These are phyloP conservation scores for Takashimella tepidaria DNA, from an alignment of 1,284 basidiomycete genomes.

Conservation along the genomic window DNA sequence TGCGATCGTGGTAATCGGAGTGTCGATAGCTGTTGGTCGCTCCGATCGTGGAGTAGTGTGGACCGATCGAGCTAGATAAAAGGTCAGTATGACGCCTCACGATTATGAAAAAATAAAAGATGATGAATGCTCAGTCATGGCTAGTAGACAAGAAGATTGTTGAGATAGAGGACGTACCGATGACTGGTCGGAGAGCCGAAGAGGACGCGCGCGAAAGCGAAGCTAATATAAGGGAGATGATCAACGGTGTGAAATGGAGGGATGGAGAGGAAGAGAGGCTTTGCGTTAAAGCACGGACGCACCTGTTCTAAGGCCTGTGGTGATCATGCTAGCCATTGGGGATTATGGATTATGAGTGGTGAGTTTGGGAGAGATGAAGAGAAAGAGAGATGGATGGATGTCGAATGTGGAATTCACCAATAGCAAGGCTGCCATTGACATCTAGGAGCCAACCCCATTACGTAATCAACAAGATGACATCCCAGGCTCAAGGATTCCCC, in stretches of 20 bases:
- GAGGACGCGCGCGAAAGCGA: slow-evolving; percentile 26
- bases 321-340: slow-evolving; percentile 28
- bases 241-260: slow-evolving; percentile 4
- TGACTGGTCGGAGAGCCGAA: slow-evolving; percentile 34
- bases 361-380: slow-evolving; percentile 3
- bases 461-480: too few species aligned
- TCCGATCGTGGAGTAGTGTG: slow-evolving; percentile 22
- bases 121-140: too few species aligned
- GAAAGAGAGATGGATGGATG: too few species aligned
- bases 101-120: neutral
- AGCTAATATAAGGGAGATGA: slow-evolving; percentile 15
- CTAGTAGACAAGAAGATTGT: neutral
- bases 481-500: too few species aligned
- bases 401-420: too few species aligned
- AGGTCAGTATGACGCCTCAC: neutral
- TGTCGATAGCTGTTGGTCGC: slow-evolving; percentile 37
- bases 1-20: slow-evolving; percentile 52
- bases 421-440: too few species aligned
- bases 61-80: slow-evolving; percentile 32
- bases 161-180: slow-evolving; percentile 22
- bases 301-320: slow-evolving; percentile 34
- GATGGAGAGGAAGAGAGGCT: neutral
- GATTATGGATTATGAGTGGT: slow-evolving; percentile 5
- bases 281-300: too few species aligned
- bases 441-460: too few species aligned